These are phyloP conservation scores for Arbutus unedo DNA, from an alignment of 148 eudicot species.

Conservation along the genomic window DNA sequence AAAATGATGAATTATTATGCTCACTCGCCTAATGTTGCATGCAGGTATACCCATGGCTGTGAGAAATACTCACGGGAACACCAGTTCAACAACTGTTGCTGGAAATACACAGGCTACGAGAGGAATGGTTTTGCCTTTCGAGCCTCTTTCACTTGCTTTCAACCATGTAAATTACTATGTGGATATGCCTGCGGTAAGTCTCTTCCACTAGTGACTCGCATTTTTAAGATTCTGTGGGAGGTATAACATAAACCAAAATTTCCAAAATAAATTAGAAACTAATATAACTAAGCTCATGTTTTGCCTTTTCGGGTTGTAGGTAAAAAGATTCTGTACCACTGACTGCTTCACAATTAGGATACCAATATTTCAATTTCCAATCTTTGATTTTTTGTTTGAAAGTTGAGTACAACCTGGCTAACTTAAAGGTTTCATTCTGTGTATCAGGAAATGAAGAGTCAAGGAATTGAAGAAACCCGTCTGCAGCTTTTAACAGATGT, in stretches of 20 bases:
- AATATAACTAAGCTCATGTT: neutral
- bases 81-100: neutral
- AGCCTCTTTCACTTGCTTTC: constrained; percentile 40
- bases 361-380: neutral
- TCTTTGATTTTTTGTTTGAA: neutral
- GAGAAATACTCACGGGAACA: neutral
- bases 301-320: neutral
- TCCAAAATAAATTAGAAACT: neutral
- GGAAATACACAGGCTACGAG: constrained; percentile 13
- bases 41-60: constrained; percentile 5
- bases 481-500: constrained; percentile 30
- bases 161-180: constrained; percentile 34
- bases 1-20: neutral
- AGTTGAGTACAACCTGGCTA: neutral
- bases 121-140: constrained; percentile 42
- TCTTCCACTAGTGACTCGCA: neutral
- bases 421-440: neutral
- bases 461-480: constrained; percentile 29
- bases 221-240: neutral
- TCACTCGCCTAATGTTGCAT: neutral
- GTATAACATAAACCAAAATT: neutral
- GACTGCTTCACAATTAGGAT: neutral
- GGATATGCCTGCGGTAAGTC: constrained; percentile 25
- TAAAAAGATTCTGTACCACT: neutral
- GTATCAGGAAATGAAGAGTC: constrained; percentile 37